A percentile compares a stretch with the other conserved stretches of the same genome.
Conservation (phyloP, 371 early-diverging fungal species). For the Umbelopsis sp. region DNA sequence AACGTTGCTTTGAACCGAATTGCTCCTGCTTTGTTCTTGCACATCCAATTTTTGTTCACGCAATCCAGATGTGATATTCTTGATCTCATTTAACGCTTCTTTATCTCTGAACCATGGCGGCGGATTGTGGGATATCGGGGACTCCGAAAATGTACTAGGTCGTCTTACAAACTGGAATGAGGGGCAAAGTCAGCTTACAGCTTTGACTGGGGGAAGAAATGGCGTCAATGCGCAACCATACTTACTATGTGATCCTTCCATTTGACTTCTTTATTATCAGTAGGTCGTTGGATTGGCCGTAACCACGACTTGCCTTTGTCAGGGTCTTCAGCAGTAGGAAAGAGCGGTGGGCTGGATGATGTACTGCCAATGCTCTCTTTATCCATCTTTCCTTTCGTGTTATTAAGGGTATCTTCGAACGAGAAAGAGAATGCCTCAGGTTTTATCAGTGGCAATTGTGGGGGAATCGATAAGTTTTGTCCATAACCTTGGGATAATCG, state of each 20-base stretch:
- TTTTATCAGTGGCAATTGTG: neutral
- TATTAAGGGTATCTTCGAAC: neutral
- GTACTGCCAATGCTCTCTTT: neutral
- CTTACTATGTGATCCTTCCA: neutral
- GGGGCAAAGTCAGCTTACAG: neutral
- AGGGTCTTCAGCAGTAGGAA: neutral
- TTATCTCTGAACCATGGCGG: slow-evolving; percentile 3
- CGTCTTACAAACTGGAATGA: neutral
- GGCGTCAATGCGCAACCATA: neutral
- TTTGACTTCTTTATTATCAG: neutral
- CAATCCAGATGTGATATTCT: neutral
- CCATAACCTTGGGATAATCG: neutral
- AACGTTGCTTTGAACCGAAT: neutral
- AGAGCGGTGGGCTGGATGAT: neutral
- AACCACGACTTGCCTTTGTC: slow-evolving; percentile 2
- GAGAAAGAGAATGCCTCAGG: slow-evolving; percentile 7
- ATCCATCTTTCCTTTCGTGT: neutral
- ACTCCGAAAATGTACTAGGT: neutral
- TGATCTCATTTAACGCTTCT: neutral
- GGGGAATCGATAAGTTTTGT: neutral
- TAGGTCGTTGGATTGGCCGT: neutral
- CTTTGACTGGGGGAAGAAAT: neutral
- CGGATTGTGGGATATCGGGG: neutral
- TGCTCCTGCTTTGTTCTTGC: neutral
- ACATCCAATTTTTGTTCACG: neutral